These are phyloP conservation scores for Picocystis sp. DNA, from an alignment of 163 green algal species.

Conservation along the genomic window DNA sequence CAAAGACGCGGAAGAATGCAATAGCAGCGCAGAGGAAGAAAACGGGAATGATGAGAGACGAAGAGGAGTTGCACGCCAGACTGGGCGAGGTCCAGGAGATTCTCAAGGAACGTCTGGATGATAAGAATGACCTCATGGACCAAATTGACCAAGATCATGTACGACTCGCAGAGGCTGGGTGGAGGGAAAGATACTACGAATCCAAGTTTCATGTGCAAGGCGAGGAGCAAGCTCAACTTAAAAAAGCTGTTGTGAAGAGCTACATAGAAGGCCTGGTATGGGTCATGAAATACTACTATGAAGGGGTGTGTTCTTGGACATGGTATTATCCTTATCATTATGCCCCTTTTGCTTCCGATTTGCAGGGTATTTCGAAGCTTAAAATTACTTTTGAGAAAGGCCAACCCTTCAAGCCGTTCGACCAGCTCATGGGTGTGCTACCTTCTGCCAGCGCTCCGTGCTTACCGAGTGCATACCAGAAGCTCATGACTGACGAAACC, in stretches of 20 bases:
- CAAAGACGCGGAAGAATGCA: conserved; percentile 9
- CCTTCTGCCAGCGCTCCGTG: conserved; percentile 18
- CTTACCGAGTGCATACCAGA: conserved; percentile 6
- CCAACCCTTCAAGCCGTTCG: conserved; percentile 57
- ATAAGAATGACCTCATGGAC: conserved; percentile 25
- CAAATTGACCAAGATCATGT: conserved; percentile 5
- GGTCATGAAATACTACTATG: conserved; percentile 14
- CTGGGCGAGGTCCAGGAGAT: no score
- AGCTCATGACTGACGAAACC: conserved; percentile 46
- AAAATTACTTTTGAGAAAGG: conserved; percentile 63
- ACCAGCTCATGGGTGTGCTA: conserved; percentile 40
- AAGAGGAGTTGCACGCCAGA: no score
- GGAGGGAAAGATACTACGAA: conserved; percentile 83
- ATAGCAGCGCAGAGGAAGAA: conserved; percentile 1
- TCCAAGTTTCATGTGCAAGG: conserved; percentile 51
- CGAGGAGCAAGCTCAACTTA: no score
- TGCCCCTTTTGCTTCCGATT: conserved; percentile 78
- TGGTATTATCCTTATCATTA: conserved; percentile 95
- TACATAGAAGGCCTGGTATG: conserved; percentile 71
- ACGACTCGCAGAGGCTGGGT: conserved; percentile 65
- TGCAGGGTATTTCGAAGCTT: conserved; percentile 39
- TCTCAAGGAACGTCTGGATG: conserved; percentile 41
- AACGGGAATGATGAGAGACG: conserved; percentile 7
- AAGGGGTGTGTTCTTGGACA: conserved; percentile 37
- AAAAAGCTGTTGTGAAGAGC: conserved; percentile 29